Evolutionary conservation across 2,329 filamentous ascomycete species (phyloP).

Genomic region (Nemania sp.): DNA sequence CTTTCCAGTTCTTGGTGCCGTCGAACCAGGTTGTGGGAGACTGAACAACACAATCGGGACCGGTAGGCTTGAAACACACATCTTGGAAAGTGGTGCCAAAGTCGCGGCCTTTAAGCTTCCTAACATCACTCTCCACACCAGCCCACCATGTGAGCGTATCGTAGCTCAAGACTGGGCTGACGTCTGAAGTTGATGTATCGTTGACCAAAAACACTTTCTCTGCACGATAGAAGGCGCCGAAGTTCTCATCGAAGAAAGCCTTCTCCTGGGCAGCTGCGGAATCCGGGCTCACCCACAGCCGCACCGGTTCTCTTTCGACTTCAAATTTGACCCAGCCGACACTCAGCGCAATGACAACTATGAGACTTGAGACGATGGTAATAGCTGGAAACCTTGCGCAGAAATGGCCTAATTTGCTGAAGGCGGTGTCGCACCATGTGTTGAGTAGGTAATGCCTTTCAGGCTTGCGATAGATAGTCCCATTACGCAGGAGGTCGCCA

Average conservation of each 20-base stretch:
- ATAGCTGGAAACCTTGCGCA: conserved; percentile 83
- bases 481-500: conserved; percentile 76
- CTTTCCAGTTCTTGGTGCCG: conserved; percentile 69
- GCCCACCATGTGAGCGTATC: conserved; percentile 95
- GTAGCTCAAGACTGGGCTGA: conserved; percentile 80
- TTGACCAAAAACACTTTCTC: conserved; percentile 95
- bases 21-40: conserved; percentile 90
- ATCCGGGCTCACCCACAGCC: conserved; percentile 93
- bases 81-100: conserved; percentile 74
- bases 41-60: conserved; percentile 87
- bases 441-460: conserved; percentile 83
- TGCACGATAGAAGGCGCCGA: conserved; percentile 93
- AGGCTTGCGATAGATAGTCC: conserved; percentile 76
- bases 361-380: conserved; percentile 76
- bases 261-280: conserved; percentile 92
- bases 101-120: conserved; percentile 68
- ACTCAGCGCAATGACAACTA: conserved; percentile 78
- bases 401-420: conserved; percentile 76
- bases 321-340: conserved; percentile 86
- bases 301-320: conserved; percentile 88
- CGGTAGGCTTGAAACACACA: conserved; percentile 92
- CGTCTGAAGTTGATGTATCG: conserved; percentile 66
- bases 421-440: conserved; percentile 76
- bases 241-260: conserved; percentile 87
- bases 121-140: conserved; percentile 78